phyloP scores from a whole-genome alignment of 768 basidiomycete species.

The Leucosporidium yakuticum region DNA sequence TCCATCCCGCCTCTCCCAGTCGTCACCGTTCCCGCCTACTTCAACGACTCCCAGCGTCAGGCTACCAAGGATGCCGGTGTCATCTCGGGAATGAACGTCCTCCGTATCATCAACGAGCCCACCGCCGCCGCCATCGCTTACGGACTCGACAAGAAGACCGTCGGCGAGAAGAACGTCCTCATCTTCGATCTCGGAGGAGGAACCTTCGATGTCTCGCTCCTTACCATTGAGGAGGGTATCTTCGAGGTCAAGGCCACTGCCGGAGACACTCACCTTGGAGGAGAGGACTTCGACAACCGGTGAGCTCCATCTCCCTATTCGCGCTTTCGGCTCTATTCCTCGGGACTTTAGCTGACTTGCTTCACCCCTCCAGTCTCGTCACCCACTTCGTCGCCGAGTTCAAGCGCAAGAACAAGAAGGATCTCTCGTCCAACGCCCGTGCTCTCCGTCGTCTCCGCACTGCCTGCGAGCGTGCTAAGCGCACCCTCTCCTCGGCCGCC shows the following conservation, averaged over 20 bases:
- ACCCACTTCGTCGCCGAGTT: conserved; percentile 95
- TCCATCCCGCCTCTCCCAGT: conserved; percentile 26
- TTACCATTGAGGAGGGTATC: conserved; percentile 95
- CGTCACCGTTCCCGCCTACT: conserved; percentile 79
- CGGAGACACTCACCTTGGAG: conserved; percentile 96
- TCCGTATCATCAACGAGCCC: conserved; percentile 98
- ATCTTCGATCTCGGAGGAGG: conserved; percentile 99
- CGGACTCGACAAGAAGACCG: conserved; percentile 91
- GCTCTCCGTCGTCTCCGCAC: conserved; percentile 95
- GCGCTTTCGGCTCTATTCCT: not conserved
- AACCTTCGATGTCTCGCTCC: conserved; percentile 94
- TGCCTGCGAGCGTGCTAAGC: conserved; percentile 97
- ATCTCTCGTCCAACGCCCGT: conserved; percentile 84
- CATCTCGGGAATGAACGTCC: conserved; percentile 88
- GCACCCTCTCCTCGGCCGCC: conserved; percentile 91
- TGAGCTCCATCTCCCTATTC: not conserved
- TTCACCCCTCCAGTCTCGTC: conserved; percentile 54
- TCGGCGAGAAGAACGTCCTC: conserved; percentile 86
- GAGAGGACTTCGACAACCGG: conserved; percentile 97
- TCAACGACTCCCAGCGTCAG: conserved; percentile 98
- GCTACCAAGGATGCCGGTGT: conserved; percentile 97
- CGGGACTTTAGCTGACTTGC: not conserved
- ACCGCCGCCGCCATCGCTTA: conserved; percentile 98
- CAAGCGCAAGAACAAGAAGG: conserved; percentile 97
- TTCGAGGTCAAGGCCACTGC: conserved; percentile 98